Evolutionary conservation across 2,329 filamentous ascomycete genomes (phyloP), one percentile per base, ranked within the genome.

Genomic region (Fusarium nurragi): DNA sequence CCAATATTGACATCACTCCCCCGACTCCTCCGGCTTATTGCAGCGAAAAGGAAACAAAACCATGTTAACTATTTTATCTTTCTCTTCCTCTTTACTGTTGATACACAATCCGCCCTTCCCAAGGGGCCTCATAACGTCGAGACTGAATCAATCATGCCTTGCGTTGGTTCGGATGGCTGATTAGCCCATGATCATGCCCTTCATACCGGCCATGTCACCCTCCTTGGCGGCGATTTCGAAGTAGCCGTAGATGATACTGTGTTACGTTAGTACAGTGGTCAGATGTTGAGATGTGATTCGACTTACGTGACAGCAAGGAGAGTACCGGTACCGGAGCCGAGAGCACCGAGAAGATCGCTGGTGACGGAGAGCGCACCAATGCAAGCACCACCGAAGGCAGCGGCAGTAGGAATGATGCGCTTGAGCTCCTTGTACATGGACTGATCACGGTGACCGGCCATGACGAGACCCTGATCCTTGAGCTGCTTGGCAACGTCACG

Each of bases 351-450:
- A 67, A 99, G 89, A 81, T 99, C 95, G 78, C 92, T 97, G 75
- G 91, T 89, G 75, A 99, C 94, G 49, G 94, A 98, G 68, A 99
- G 89, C 71, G 92, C 94, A 84, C 95, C 95, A 84, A 99, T 99
- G 85, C 94, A 98, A 71, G 95, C 95, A 86, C 95, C 95, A 80
- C 96, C 95, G 71, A 99, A 99, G 74, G 96, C 95, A 68, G 95
- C 95, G 64, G 95, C 96, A 61, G 95, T 98, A 67, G 95, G 96
- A 69, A 99, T 99, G 74, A 99, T 95, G 76, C 95, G 91, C 91
- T 99, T 99, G 68, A 99, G 88, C 83, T 99, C 95, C 86, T 97
- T 97, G 89, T 99, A 99, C 95, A 99, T 99, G 85, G 92, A 96
- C 87, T 98, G 94, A 80, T 99, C 96, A 83, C 95, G 92, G 86